phyloP scores from a whole-genome alignment of 106 monocot genomes.

The Dioscorea zingiberensis region DNA sequence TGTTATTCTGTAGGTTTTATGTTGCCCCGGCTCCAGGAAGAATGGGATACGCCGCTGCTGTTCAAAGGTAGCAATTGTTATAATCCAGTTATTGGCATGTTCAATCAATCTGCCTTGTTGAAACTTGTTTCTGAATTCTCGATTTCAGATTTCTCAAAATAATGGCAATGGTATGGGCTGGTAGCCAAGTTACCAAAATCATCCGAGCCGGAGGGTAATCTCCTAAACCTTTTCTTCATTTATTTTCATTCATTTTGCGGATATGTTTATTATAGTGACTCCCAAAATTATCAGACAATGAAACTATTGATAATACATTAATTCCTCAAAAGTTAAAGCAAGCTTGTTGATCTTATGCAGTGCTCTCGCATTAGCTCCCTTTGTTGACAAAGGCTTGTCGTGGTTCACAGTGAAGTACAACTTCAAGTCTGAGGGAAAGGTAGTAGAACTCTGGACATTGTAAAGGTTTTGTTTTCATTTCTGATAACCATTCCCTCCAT shows the following conservation, averaged over 20 bases:
- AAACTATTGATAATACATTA: no score
- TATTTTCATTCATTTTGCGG: not conserved
- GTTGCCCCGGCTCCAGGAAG: conserved; percentile 83
- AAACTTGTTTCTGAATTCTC: not conserved
- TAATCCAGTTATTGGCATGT: not conserved
- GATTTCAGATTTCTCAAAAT: conserved; percentile 73
- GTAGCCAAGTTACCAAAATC: conserved; percentile 93
- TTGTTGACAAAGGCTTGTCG: conserved; percentile 76
- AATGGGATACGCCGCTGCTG: conserved; percentile 74
- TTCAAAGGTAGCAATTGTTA: conserved; percentile 38
- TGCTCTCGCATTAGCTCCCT: conserved; percentile 79
- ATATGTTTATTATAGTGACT: no score
- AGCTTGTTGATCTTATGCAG: conserved; percentile 36
- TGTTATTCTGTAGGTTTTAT: conserved; percentile 59
- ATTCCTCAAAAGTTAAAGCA: no score
- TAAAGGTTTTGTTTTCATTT: not conserved
- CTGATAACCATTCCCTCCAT: not conserved
- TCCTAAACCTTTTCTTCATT: conserved; percentile 6
- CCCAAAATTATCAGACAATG: no score
- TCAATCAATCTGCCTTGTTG: no score
- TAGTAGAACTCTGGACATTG: conserved; percentile 3
- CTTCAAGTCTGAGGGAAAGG: conserved; percentile 79
- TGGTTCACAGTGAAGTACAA: conserved; percentile 83
- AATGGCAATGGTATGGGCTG: conserved; percentile 98
- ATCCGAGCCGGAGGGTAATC: conserved; percentile 77